Conservation (phyloP, 1,284 basidiomycete genomes). For the Apiotrichum laibachii region DNA sequence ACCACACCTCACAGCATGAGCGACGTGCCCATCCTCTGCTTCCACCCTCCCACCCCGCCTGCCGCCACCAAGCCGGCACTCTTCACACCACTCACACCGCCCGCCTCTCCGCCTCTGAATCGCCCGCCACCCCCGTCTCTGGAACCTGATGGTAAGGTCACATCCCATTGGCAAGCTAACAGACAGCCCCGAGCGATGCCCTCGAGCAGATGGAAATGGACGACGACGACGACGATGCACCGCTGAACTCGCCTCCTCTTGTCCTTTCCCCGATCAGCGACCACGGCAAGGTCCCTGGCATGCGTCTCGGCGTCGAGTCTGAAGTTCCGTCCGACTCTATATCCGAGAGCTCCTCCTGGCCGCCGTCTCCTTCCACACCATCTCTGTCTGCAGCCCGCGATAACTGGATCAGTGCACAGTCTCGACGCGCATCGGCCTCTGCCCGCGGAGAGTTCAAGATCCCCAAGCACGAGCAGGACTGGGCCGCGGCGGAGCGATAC, state of each 20-base stretch:
- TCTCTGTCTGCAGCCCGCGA: neutral
- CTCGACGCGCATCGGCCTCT: neutral
- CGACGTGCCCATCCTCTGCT: neutral
- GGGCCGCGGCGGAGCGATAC: neutral
- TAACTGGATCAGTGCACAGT: neutral
- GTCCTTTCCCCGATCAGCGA: neutral
- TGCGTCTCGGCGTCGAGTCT: neutral
- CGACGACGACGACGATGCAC: neutral
- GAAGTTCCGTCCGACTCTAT: neutral
- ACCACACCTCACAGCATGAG: too few species aligned
- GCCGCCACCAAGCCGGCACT: neutral
- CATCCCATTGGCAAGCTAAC: too few species aligned
- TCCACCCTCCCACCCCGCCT: neutral
- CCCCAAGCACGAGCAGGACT: slow-evolving; percentile 5
- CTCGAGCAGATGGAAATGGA: neutral
- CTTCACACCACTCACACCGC: neutral
- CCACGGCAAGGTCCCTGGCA: neutral
- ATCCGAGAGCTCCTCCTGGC: neutral
- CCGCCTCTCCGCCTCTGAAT: neutral
- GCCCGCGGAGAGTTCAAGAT: slow-evolving; percentile 2
- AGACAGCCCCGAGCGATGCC: neutral
- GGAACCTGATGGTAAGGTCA: neutral
- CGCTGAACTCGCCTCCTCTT: neutral
- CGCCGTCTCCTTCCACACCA: neutral
- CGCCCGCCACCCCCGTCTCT: neutral